Percentiles rank a stretch among this genome's conserved stretches.
These are phyloP conservation scores for Dioscorea zingiberensis DNA, from an alignment of 106 monocot species.

Conservation along the genomic window DNA sequence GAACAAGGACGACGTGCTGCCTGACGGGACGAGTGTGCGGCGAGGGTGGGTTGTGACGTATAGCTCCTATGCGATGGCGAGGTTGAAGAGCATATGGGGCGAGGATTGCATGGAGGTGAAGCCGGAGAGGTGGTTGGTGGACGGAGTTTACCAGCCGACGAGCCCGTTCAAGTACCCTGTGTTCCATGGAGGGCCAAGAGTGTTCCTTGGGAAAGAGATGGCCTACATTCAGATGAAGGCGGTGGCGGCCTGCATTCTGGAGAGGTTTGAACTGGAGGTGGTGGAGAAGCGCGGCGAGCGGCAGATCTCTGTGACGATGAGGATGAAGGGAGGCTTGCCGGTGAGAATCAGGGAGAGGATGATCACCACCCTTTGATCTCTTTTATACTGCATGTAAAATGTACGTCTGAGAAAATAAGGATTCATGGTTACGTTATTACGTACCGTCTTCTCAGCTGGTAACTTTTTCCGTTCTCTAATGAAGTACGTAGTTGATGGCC, in stretches of 20 bases:
- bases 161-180: constrained; percentile 8
- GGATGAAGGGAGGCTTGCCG: constrained; percentile 4
- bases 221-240: constrained; percentile 16
- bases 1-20: constrained; percentile 14
- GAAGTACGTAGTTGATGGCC: too few species aligned
- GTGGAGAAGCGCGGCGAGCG: constrained; percentile 3
- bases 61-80: constrained; percentile 21
- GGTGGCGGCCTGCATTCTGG: constrained; percentile 11
- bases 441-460: too few species aligned
- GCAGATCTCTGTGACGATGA: neutral
- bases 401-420: too few species aligned
- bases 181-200: constrained; percentile 15
- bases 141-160: constrained; percentile 5
- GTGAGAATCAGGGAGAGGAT: neutral
- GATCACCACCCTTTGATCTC: too few species aligned
- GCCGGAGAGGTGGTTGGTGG: constrained; percentile 22
- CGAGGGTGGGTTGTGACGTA: constrained; percentile 13
- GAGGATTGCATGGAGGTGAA: constrained; percentile 11
- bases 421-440: too few species aligned
- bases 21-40: constrained; percentile 20
- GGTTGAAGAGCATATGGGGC: constrained; percentile 14
- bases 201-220: constrained; percentile 17
- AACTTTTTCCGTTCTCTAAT: too few species aligned
- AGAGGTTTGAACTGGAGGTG: constrained; percentile 13
- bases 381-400: too few species aligned